Conservation (phyloP, 2,329 filamentous ascomycete species). For the Beauveria scarabaeidicola region DNA sequence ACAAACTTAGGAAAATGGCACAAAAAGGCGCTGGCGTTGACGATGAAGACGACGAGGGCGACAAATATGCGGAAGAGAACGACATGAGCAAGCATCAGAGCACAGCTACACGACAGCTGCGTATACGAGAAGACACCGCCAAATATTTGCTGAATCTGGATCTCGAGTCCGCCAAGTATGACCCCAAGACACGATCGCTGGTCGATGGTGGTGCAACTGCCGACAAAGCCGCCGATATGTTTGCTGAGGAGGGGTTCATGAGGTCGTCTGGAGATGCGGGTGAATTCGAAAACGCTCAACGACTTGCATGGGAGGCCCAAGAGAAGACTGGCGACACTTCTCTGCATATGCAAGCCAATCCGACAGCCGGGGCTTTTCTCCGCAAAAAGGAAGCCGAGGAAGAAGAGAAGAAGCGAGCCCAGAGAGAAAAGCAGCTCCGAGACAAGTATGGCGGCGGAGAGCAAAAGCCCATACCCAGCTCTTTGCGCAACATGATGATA, state of each 20-base stretch:
- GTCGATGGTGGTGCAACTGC: constrained; percentile 74
- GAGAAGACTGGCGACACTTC: constrained; percentile 71
- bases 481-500: constrained; percentile 58
- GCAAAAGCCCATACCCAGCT: constrained; percentile 44
- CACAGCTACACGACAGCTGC: constrained; percentile 81
- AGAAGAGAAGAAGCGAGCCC: constrained; percentile 56
- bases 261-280: constrained; percentile 81
- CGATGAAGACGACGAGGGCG: constrained; percentile 47
- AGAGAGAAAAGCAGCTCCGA: constrained; percentile 60
- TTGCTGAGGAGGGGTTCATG: constrained; percentile 90
- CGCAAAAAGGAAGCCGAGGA: constrained; percentile 75
- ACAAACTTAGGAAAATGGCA: constrained; percentile 57
- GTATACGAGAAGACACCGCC: constrained; percentile 91
- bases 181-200: constrained; percentile 90
- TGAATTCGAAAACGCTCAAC: constrained; percentile 83
- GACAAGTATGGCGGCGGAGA: constrained; percentile 76
- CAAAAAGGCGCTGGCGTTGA: constrained; percentile 40
- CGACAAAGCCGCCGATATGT: constrained; percentile 71
- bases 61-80: constrained; percentile 85
- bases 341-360: constrained; percentile 90
- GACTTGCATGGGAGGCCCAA: constrained; percentile 92
- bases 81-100: constrained; percentile 94
- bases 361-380: constrained; percentile 79
- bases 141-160: constrained; percentile 95
- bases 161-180: constrained; percentile 92